Evolutionary conservation across 441 rosid genomes (phyloP).

Genomic region (Pelargonium hybrid): DNA sequence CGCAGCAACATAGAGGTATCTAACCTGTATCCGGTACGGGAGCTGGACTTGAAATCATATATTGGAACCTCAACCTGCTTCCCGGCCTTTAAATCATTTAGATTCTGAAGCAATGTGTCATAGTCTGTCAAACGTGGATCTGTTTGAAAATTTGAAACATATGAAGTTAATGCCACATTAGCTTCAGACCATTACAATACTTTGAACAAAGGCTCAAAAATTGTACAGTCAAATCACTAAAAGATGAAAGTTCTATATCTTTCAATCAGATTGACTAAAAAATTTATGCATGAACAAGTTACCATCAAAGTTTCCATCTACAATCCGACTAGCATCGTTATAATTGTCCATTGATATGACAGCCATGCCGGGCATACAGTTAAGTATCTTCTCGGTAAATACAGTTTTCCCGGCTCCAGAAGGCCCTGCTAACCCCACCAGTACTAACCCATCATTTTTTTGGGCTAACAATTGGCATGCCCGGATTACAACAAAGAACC

Average conservation of each 20-base stretch:
- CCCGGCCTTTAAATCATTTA: slow-evolving; percentile 70
- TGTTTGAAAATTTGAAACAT: slow-evolving; percentile 30
- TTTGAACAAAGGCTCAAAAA: neutral
- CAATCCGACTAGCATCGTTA: slow-evolving; percentile 76
- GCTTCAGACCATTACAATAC: neutral
- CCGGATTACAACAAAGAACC: slow-evolving; percentile 75
- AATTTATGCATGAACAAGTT: slow-evolving; percentile 8
- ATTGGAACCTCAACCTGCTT: slow-evolving; percentile 72
- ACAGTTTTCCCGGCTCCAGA: slow-evolving; percentile 97
- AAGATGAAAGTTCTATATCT: neutral
- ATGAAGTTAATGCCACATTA: slow-evolving; percentile 15
- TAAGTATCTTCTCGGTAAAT: slow-evolving; percentile 77
- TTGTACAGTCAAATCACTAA: neutral
- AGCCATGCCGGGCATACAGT: slow-evolving; percentile 76
- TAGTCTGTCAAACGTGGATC: slow-evolving; percentile 99
- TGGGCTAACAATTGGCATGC: slow-evolving; percentile 81
- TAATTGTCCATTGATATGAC: slow-evolving; percentile 92
- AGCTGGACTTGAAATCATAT: slow-evolving; percentile 90
- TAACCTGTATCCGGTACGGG: slow-evolving; percentile 85
- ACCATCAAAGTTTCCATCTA: slow-evolving; percentile 95
- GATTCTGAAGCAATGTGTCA: slow-evolving; percentile 71
- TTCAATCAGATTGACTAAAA: neutral
- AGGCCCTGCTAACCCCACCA: slow-evolving; percentile 93
- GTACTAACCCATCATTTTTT: slow-evolving; percentile 66
- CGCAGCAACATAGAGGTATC: slow-evolving; percentile 10